Conservation (phyloP, 441 rosid genomes). For the Erysimum cheiri region DNA sequence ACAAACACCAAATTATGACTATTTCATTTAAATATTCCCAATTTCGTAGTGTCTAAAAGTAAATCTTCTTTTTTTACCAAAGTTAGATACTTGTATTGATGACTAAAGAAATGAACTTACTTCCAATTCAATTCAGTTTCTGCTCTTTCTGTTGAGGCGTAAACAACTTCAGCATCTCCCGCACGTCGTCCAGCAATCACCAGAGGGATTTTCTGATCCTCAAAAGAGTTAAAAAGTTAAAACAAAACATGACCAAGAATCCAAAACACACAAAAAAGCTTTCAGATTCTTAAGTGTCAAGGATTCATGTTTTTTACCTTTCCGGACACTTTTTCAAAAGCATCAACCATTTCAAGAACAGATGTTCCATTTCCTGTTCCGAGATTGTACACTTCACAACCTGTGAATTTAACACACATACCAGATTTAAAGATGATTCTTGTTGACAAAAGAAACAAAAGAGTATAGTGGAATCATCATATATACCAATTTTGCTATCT, state of each 20-base stretch:
- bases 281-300: too few species aligned
- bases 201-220: slow-evolving; percentile 68
- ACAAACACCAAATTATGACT: not conserved
- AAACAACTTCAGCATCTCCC: slow-evolving; percentile 86
- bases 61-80: not conserved
- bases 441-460: too few species aligned
- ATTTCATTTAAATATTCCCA: not conserved
- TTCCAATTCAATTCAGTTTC: slow-evolving; percentile 83
- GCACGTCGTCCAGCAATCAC: slow-evolving; percentile 75
- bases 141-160: slow-evolving; percentile 87
- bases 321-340: slow-evolving; percentile 91
- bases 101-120: slow-evolving; percentile 69
- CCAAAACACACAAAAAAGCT: too few species aligned
- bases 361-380: slow-evolving; percentile 99
- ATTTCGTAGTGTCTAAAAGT: not conserved
- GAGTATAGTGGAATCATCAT: too few species aligned
- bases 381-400: slow-evolving; percentile 91
- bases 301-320: slow-evolving; percentile 61
- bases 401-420: too few species aligned
- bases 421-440: too few species aligned
- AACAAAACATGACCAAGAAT: too few species aligned
- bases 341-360: slow-evolving; percentile 89
- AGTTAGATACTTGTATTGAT: not conserved
- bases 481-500: slow-evolving; percentile 73
- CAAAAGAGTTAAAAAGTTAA: not conserved